These are phyloP conservation scores for Aspergillus sojae DNA, from an alignment of 2,329 filamentous ascomycete species.

Conservation along the genomic window DNA sequence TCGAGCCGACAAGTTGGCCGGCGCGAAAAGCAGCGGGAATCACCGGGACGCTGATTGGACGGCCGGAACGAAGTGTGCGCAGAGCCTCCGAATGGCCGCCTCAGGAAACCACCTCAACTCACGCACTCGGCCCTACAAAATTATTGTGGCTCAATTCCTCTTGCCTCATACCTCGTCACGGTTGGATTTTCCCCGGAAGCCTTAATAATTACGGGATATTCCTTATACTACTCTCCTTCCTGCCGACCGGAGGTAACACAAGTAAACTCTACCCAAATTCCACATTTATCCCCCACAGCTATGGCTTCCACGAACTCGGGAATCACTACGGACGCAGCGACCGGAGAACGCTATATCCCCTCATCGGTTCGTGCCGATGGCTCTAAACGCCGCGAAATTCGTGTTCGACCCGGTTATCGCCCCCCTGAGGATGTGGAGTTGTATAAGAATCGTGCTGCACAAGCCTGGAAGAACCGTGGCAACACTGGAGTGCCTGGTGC, in stretches of 20 bases:
- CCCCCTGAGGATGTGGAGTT: constrained; percentile 94
- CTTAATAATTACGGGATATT: not conserved
- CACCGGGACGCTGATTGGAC: constrained; percentile 43
- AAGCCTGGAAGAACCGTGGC: constrained; percentile 77
- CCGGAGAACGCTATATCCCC: constrained; percentile 86
- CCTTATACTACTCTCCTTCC: not conserved
- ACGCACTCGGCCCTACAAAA: not conserved
- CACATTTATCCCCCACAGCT: not conserved
- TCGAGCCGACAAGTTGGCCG: constrained; percentile 23
- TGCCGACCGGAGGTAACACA: not conserved
- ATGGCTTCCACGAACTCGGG: constrained; percentile 65
- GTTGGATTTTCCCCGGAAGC: not conserved
- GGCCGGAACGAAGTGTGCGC: constrained; percentile 14
- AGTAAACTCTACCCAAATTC: not conserved
- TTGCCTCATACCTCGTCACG: not conserved
- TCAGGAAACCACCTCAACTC: not conserved
- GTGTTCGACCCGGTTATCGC: constrained; percentile 87
- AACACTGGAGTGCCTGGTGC: constrained; percentile 76
- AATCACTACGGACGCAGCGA: constrained; percentile 73
- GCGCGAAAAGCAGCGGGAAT: constrained; percentile 42
- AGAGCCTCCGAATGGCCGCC: constrained; percentile 25
- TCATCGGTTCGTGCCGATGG: constrained; percentile 85
- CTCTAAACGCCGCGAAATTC: constrained; percentile 89
- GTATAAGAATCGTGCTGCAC: constrained; percentile 90
- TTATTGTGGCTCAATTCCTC: constrained; percentile 9